phyloP scores from a whole-genome alignment of 1,284 basidiomycete genomes.

The Ceratobasidium sp. region DNA sequence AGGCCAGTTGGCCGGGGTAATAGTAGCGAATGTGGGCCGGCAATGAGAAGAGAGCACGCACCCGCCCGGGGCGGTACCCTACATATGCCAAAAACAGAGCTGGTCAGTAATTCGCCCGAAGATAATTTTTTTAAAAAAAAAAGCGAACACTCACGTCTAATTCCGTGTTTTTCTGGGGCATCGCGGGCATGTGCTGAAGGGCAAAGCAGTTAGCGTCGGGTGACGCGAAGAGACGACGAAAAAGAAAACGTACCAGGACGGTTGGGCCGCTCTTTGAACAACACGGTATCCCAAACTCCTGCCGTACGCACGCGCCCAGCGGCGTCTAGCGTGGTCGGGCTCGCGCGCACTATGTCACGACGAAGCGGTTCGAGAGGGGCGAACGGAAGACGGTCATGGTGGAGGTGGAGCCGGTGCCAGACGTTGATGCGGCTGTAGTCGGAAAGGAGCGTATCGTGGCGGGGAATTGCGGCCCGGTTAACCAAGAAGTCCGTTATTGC shows the following conservation, averaged over 20 bases:
- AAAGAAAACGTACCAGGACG: not conserved
- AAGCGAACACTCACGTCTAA: constrained; percentile 18
- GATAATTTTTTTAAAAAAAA: not conserved
- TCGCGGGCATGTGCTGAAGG: not conserved
- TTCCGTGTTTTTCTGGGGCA: not conserved
- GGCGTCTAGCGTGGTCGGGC: not conserved
- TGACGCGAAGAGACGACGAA: too few relatives aligned
- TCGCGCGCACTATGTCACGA: constrained; percentile 26
- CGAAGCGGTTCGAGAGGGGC: not conserved
- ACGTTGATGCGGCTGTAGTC: not conserved
- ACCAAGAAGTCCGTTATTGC: not conserved
- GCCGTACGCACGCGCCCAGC: not conserved
- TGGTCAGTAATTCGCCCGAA: too few relatives aligned
- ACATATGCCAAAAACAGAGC: not conserved
- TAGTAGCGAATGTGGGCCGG: not conserved
- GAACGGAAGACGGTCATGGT: constrained; percentile 7
- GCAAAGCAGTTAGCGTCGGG: not conserved
- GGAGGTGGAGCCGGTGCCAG: constrained; percentile 24
- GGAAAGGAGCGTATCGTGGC: not conserved
- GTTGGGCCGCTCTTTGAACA: not conserved
- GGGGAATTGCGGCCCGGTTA: not conserved
- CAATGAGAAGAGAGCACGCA: constrained; percentile 16
- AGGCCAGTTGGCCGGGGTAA: constrained; percentile 3
- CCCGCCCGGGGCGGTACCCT: constrained; percentile 25
- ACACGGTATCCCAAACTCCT: constrained; percentile 5